Percentiles rank a stretch among this genome's conserved stretches.
These are phyloP conservation scores for Plectosphaerella cucumerina DNA, from an alignment of 2,329 filamentous ascomycete species.

Conservation along the genomic window DNA sequence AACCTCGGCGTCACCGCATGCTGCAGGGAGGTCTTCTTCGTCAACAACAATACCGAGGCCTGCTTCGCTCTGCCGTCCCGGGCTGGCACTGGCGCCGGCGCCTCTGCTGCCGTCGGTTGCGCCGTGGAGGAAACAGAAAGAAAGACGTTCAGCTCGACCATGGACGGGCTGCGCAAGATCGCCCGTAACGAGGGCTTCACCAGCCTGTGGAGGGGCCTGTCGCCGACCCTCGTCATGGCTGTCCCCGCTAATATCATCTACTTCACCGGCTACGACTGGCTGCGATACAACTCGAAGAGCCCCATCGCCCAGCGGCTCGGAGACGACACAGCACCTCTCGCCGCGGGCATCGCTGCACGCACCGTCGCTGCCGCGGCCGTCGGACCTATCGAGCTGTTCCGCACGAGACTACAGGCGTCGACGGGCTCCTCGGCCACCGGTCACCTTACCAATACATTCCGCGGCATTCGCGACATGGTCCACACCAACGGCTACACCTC, in stretches of 20 bases:
- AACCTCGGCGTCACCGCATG: conserved; percentile 91
- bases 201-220: conserved; percentile 88
- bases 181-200: conserved; percentile 84
- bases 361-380: conserved; percentile 78
- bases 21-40: conserved; percentile 96
- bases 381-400: conserved; percentile 88
- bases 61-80: conserved; percentile 69
- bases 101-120: conserved; percentile 57
- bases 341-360: conserved; percentile 75
- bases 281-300: conserved; percentile 69
- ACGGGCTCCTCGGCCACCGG: conserved; percentile 52
- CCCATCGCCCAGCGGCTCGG: conserved; percentile 62
- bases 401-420: conserved; percentile 85
- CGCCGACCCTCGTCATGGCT: conserved; percentile 91
- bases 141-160: conserved; percentile 80
- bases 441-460: conserved; percentile 75
- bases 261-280: conserved; percentile 95
- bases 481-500: conserved; percentile 70
- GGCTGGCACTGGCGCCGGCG: conserved; percentile 40
- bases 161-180: conserved; percentile 92
- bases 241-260: conserved; percentile 97
- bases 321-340: conserved; percentile 73
- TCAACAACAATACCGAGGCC: conserved; percentile 76
- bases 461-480: conserved; percentile 76
- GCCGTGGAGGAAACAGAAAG: conserved; percentile 83